A percentile compares a stretch with the other conserved stretches of the same genome.
phyloP scores from a whole-genome alignment of 2,329 filamentous ascomycete genomes.

The Bimuria novae-zelandiae region DNA sequence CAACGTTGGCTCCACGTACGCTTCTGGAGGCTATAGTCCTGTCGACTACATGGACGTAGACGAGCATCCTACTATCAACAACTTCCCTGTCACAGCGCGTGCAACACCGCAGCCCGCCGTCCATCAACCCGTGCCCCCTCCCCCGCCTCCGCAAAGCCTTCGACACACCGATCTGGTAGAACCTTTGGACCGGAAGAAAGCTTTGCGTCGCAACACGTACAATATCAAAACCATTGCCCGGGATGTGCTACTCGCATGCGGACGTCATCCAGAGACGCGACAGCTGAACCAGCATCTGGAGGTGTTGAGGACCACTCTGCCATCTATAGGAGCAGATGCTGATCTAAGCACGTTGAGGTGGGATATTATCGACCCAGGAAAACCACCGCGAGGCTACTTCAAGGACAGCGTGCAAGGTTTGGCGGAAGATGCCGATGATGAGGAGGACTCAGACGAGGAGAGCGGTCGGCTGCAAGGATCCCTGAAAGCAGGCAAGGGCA shows the following conservation, averaged over 20 bases:
- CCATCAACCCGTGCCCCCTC: constrained; percentile 9
- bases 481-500: constrained; percentile 26
- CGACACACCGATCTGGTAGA: constrained; percentile 46
- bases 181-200: constrained; percentile 53
- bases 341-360: constrained; percentile 65
- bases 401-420: constrained; percentile 28
- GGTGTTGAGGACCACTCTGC: constrained; percentile 50
- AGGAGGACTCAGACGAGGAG: constrained; percentile 43
- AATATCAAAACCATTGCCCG: constrained; percentile 66
- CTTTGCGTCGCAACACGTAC: constrained; percentile 58
- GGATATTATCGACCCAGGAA: constrained; percentile 64
- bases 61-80: constrained; percentile 15
- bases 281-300: constrained; percentile 65
- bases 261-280: constrained; percentile 63
- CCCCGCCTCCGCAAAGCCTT: constrained; percentile 17
- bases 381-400: constrained; percentile 47
- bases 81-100: constrained; percentile 27
- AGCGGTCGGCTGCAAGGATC: constrained; percentile 14
- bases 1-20: constrained; percentile 19
- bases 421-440: constrained; percentile 42
- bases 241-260: constrained; percentile 65
- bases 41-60: constrained; percentile 21
- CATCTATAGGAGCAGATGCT: constrained; percentile 50
- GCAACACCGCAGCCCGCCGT: constrained; percentile 13
- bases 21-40: constrained; percentile 13